Evolutionary conservation across 768 basidiomycete genomes (phyloP), one percentile per base, ranked within the genome.

Genomic region (Chalciporus pseudorubinellus): DNA sequence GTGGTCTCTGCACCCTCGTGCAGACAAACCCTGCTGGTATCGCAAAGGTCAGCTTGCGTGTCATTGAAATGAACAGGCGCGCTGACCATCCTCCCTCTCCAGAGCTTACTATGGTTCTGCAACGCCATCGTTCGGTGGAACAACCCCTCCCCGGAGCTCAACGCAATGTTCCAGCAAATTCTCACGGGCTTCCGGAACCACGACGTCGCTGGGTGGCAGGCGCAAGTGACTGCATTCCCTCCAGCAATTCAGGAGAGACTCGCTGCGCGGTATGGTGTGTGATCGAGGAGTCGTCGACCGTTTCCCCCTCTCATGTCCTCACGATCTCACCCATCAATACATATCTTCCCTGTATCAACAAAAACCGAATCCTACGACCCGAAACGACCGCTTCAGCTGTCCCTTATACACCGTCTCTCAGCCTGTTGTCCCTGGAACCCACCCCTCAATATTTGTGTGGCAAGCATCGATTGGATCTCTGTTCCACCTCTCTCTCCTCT

Each of bases 91-190:
- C 21, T 22, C 8, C 36, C 11, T 24, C 43, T 45, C 12, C 68
- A 98, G 95, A 90, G 90, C 61, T 76, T 98, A 57, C 71, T 95
- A 48, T 98, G 90, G 89, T 98, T 99, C 83, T 95, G 95, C 71
- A 98, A 98, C 67, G 92, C 97, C 16, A 90, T 98, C 55, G 89
- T 95, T 46, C 81, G 94, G 54, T 99, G 97, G 97, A 89, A 85
- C 50, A 83, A 83, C 51, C 97, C 97, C 0, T 97, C 95, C 1
- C 77, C 83, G 11, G 92, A 95, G 71, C 80, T 99, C 51, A 92
- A 97, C 67, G 76, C 76, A 43, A 98, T 97, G 92, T 99, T 99
- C 83, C 82, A 85, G 65, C 82, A 87, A 70, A 79, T 99, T 44
- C 74, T 99, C 48, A 80, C 78, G 53, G 93, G 92, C 13, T 95